These are phyloP conservation scores for Drosera capensis DNA, from an alignment of 148 eudicot genomes.

Conservation along the genomic window DNA sequence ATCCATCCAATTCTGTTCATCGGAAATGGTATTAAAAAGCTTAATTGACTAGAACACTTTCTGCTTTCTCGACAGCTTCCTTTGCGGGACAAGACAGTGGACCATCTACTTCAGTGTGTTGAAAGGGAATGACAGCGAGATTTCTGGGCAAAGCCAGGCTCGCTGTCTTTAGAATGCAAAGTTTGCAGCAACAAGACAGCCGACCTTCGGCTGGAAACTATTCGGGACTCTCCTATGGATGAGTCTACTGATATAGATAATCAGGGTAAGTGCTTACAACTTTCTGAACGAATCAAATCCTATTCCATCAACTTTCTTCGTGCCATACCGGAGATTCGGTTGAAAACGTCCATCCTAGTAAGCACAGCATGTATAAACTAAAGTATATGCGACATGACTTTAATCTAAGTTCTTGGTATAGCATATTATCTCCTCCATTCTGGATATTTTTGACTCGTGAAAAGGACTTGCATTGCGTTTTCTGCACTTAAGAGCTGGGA, in stretches of 20 bases:
- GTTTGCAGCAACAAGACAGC: conserved; percentile 14
- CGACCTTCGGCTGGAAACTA: conserved; percentile 11
- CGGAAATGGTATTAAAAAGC: background rate
- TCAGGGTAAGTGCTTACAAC: conserved; percentile 41
- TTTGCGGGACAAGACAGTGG: conserved; percentile 37
- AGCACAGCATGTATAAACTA: too few relatives aligned
- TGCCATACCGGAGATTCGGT: too few relatives aligned
- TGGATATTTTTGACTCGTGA: too few relatives aligned
- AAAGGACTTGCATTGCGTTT: too few relatives aligned
- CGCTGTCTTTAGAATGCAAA: conserved; percentile 20
- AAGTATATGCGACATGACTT: too few relatives aligned
- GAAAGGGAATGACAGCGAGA: conserved; percentile 22
- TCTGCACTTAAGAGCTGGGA: too few relatives aligned
- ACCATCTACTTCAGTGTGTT: conserved; percentile 43
- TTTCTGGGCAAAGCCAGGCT: conserved; percentile 20
- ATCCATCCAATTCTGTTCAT: too few relatives aligned
- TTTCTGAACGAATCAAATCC: too few relatives aligned
- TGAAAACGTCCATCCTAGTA: too few relatives aligned
- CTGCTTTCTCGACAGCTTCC: conserved; percentile 30
- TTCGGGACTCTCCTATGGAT: conserved; percentile 13
- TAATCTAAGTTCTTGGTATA: too few relatives aligned
- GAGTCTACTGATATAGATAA: conserved; percentile 17
- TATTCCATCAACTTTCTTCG: too few relatives aligned
- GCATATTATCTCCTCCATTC: too few relatives aligned
- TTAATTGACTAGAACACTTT: conserved; percentile 3